Evolutionary conservation across 768 basidiomycete species (phyloP), one percentile per base, ranked within the genome.

Genomic region (Collybiopsis confluens): DNA sequence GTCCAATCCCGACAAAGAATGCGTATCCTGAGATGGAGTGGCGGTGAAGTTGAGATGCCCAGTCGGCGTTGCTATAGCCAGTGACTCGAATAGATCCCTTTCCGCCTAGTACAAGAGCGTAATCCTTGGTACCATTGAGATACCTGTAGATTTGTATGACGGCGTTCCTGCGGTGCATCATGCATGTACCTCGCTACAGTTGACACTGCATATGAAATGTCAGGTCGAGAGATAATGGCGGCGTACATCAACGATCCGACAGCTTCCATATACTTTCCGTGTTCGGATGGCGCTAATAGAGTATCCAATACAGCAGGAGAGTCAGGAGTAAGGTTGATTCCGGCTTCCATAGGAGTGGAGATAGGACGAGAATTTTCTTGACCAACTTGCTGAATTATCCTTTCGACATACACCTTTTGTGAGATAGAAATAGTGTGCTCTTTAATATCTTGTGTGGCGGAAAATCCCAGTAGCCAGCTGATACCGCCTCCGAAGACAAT

Each of bases 21-120:
- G 61, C 59, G 54, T 64, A 70, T 0, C 70, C 68, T 4, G 66
- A 68, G 4, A 70, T 66, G 1, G 72, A 68, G 16, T 59, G 43
- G 11, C 66, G 50, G 41, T 67, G 58, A 13, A 60, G 54, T 15
- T 59, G 52, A 9, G 46, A 50, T 18, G 49, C 57, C 55, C 52
- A 59, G 40, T 59, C 52, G 3, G 57, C 7, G 44, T 63, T 59
- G 2, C 45, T 50, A 37, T 56, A 59, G 18, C 57, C 61, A 20
- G 27, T 37, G 2, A 57, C 11, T n/a, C n/a, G 59, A 10, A 41
- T 6, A 20, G 45, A 15, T 3, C 47, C 15, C 4, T 56, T 30
- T 47, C 52, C 51, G 7, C 56, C 52, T 13, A 56, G 33, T 9
- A 52, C 38, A n/a, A 53, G 52, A 9, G 36, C 13, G 33, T 41